These are phyloP conservation scores for Mycena indigotica DNA, from an alignment of 768 basidiomycete species.

Conservation along the genomic window DNA sequence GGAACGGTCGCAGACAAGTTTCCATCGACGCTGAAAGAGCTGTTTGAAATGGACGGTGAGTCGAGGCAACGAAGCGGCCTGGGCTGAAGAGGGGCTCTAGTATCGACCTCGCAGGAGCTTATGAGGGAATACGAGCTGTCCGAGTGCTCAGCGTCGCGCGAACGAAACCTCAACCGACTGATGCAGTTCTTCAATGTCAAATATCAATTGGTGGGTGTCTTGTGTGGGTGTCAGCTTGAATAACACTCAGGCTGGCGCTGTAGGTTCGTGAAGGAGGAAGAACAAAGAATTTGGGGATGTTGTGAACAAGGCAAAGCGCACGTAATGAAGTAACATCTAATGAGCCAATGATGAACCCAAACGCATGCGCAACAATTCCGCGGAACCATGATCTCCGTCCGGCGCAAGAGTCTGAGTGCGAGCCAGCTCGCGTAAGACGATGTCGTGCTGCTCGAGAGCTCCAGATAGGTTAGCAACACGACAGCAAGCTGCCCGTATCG, in stretches of 20 bases:
- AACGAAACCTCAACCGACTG: constrained; percentile 39
- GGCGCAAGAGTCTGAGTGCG: too few relatives aligned
- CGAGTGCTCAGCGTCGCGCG: constrained; percentile 31
- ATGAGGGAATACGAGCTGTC: constrained; percentile 34
- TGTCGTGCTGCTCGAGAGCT: too few relatives aligned
- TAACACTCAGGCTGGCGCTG: background rate
- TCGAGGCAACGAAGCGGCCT: constrained; percentile 7
- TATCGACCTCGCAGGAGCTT: constrained; percentile 28
- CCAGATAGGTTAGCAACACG: too few relatives aligned
- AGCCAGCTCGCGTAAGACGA: too few relatives aligned
- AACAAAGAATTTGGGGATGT: background rate
- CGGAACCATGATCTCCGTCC: too few relatives aligned
- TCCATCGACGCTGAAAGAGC: constrained; percentile 51
- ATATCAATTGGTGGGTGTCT: constrained; percentile 39
- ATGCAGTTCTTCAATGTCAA: constrained; percentile 39
- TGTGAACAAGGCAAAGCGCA: too few relatives aligned
- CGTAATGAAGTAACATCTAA: too few relatives aligned
- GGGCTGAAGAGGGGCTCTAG: constrained; percentile 8
- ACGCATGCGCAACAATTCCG: too few relatives aligned
- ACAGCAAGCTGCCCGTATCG: too few relatives aligned
- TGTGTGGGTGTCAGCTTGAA: background rate
- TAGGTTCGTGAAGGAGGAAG: constrained; percentile 1
- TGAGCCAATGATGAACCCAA: too few relatives aligned
- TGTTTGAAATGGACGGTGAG: constrained; percentile 58
- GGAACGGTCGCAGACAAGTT: constrained; percentile 51